phyloP scores from a whole-genome alignment of 345 rosid genomes.

The Cardamine chenopodiifolia region DNA sequence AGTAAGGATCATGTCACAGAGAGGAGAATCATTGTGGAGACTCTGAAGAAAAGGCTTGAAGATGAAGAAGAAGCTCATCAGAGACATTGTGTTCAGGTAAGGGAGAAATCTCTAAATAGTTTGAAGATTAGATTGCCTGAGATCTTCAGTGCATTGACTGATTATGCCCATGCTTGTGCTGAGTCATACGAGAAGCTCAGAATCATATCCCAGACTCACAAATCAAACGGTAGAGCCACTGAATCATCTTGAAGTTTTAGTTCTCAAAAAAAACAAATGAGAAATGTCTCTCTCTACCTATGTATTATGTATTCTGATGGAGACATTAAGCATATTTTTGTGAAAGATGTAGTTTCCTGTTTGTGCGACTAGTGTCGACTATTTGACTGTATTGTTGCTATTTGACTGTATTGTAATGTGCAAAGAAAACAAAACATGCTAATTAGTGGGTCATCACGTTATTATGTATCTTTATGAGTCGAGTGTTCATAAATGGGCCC shows the following conservation, averaged over 20 bases:
- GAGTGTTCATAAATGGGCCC: not conserved
- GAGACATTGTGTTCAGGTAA: slow-evolving; percentile 81
- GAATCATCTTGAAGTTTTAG: slow-evolving; percentile 13
- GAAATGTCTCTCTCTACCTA: not conserved
- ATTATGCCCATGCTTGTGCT: slow-evolving; percentile 67
- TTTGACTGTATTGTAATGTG: too few species aligned
- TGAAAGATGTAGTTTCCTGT: not conserved
- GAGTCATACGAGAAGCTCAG: slow-evolving; percentile 70
- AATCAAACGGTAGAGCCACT: slow-evolving; percentile 36
- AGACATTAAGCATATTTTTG: not conserved
- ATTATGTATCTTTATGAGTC: not conserved
- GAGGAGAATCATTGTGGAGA: slow-evolving; percentile 69
- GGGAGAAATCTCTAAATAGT: slow-evolving; percentile 86
- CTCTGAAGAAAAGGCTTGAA: slow-evolving; percentile 69
- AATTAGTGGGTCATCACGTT: not conserved
- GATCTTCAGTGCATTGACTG: slow-evolving; percentile 78
- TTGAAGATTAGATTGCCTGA: slow-evolving; percentile 83
- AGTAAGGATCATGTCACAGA: slow-evolving; percentile 69
- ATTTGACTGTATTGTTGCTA: not conserved
- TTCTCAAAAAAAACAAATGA: not conserved
- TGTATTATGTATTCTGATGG: slow-evolving; percentile 3
- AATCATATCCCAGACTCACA: slow-evolving; percentile 45
- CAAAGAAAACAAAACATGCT: not conserved
- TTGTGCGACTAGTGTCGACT: not conserved
- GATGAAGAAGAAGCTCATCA: slow-evolving; percentile 69